Base-by-base conservation (phyloP, 2,329 filamentous ascomycete species). In the Aspergillus tubingensis region DNA sequence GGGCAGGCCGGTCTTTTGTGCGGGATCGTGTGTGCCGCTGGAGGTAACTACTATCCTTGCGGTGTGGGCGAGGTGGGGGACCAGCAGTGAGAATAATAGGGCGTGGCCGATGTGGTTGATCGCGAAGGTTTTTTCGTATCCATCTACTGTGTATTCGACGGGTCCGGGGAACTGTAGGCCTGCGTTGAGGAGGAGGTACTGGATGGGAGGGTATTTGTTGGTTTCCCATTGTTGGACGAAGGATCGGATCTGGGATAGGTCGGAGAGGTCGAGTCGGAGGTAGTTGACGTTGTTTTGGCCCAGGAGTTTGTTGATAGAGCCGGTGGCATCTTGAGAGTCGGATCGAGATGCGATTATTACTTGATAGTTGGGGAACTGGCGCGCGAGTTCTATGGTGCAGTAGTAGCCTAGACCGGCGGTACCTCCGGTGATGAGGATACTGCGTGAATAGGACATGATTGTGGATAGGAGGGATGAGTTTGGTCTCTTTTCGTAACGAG, bases 71-170 rank as follows among this genome's bases (percentile, higher is more conserved):
- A 85, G 71, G 52, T 74, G 53, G 0, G 78, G 76, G 1, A 64
- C 68, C 1, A 85, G 72, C 1, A 85, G 77, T 54, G 80, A 77
- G 67, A 83, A 83, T 0, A 84, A 75, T 0, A 84, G 70, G 1
- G 81, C 78, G 62, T 85, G 81, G 3, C 82, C 82, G 47, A 83
- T 72, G 62, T 85, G 82, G 60, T 76, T 80, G 65, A 83, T 74
- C 4, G 70, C 81, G 62, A 85, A 85, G 1, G 79, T 83, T 36
- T 70, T 68, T 64, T 85, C 83, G 43, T 83, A 66, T 3, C 81
- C 80, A n/a, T 83, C 78, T 0, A 54, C 60, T 0, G 77, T 79
- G 51, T 76, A 73, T 0, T 64, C 27, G 1, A 80, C 53, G 0
- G 62, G 62, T 0, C 66, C 67, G 0, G 79, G 77, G 51, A 82